Base-by-base conservation (phyloP, 139 green algal genomes). In the Closterium sp. region DNA sequence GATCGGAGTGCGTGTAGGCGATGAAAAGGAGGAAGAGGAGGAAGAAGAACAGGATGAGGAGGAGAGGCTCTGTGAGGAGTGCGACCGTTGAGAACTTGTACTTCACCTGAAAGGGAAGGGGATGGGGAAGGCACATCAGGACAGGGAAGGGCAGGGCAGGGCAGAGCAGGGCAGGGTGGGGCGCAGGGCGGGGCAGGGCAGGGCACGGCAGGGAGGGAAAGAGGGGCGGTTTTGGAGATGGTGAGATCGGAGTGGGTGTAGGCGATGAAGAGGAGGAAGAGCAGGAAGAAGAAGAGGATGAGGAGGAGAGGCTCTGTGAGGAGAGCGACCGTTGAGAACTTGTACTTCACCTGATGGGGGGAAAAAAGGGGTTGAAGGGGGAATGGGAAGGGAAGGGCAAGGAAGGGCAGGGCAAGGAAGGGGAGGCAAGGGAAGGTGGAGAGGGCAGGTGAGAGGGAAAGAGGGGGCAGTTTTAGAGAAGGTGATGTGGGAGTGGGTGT, bases 281-380 rank as follows among this genome's bases (percentile, higher is more conserved):
- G 90, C 2, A 79, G 79, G 30, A 93, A 91, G 92, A 97, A 96
- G 9, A 90, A 94, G 17, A 84, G 85, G 62, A 96, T 89, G n/a
- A 98, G 91, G 91, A 98, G 91, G 85, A 97, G 91, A 22, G 96
- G 97, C 94, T 98, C 96, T 9, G 94, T 70, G 38, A 97, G 94
- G 87, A 95, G 90, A n/a, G 91, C 89, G 6, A 94, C 42, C 9
- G 86, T 28, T 1, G 84, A 84, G 92, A 97, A 97, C 31, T 34
- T 90, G 95, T 98, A 98, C 17, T 95, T n/a, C 32, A 94, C 91
- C 91, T 94, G 91, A 19, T 10, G 27, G 84, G n/a, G 28, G 79
- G 79, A 7, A 13, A 31, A 7, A 21, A 31, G 79, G 24, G 79
- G 13, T 9, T 88, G 22, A 98, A n/a, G n/a, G n/a, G n/a, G n/a